These are phyloP conservation scores for Capsella bursapastoris DNA, from an alignment of 345 rosid species.

Conservation along the genomic window DNA sequence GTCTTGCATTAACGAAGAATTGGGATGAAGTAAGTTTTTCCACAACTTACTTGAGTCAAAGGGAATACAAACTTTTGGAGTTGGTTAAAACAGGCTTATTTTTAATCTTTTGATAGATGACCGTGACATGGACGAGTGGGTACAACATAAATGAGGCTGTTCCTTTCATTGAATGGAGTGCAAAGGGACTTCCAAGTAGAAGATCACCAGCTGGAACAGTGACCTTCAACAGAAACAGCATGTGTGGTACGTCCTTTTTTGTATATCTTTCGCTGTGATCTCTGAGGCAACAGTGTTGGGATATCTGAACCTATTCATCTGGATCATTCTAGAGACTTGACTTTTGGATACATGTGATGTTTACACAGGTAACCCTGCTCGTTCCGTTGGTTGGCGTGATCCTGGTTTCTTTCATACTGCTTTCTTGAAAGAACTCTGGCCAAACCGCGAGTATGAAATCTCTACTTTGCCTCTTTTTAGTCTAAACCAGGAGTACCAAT, in stretches of 20 bases:
- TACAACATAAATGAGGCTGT: constrained; percentile 73
- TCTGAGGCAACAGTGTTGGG: not conserved
- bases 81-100: constrained; percentile 10
- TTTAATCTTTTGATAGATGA: constrained; percentile 62
- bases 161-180: constrained; percentile 83
- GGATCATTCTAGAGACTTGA: constrained; percentile 13
- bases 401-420: constrained; percentile 82
- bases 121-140: constrained; percentile 98
- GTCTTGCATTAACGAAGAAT: constrained; percentile 88
- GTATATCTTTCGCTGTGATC: constrained; percentile 12
- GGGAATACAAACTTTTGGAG: not conserved
- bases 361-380: constrained; percentile 71
- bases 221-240: constrained; percentile 70
- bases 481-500: not conserved
- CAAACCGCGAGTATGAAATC: constrained; percentile 57
- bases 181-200: constrained; percentile 46
- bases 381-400: constrained; percentile 88
- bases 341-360: constrained; percentile 21
- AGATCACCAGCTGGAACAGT: constrained; percentile 84
- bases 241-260: constrained; percentile 76
- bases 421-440: constrained; percentile 82
- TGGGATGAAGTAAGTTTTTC: constrained; percentile 82
- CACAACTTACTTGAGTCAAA: not conserved
- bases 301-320: constrained; percentile 2
- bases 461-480: not conserved